Base-by-base conservation (phyloP, 2,329 filamentous ascomycete genomes). In the Juglanconis juglandina region DNA sequence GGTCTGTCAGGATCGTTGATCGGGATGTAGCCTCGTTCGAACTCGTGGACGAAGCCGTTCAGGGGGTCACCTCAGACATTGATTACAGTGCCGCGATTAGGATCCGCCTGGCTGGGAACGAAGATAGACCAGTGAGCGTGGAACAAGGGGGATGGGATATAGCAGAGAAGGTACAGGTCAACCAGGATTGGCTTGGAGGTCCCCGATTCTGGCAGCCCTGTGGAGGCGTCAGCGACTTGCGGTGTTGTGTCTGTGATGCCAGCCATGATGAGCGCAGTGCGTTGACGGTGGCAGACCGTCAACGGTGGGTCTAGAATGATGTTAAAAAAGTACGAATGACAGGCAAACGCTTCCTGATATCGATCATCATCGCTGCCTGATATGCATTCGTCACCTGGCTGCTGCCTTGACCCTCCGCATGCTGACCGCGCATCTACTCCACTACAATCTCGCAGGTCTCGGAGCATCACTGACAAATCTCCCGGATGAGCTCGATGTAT, bases 401-500 rank as follows among this genome's bases (percentile, higher is more conserved):
- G 41, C 41, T 44, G 41, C 41, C 41, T 44, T 44, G 41, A 44
- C 5, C 14, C 5, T 44, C 41, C 14, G 41, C 5, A 46, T 17
- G 17, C 17, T 17, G 17, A 17, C 44, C 5, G 8, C 7, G 17
- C 5, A 14, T 7, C 9, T 46, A 11, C 8, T 17, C 4, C 14
- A 46, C 11, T 17, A 17, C 17, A 17, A 17, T 17, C 17, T 17
- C 17, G 17, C 17, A 17, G 17, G 17, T 17, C 17, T 17, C 17
- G 17, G 17, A 17, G 17, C 17, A 11, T 50, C 53, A 55, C 1
- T 39, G 41, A 35, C 50, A 53, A 7, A 72, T 54, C 49, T 73
- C 70, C 60, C 73, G 67, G 11, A 70, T 66, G 33, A 73, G 59
- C 59, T 72, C 63, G 69, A 78, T 78, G 48, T 75, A 76, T 51